phyloP scores from a whole-genome alignment of 805 yeast species.

The Yamadazyma kitorensis region DNA sequence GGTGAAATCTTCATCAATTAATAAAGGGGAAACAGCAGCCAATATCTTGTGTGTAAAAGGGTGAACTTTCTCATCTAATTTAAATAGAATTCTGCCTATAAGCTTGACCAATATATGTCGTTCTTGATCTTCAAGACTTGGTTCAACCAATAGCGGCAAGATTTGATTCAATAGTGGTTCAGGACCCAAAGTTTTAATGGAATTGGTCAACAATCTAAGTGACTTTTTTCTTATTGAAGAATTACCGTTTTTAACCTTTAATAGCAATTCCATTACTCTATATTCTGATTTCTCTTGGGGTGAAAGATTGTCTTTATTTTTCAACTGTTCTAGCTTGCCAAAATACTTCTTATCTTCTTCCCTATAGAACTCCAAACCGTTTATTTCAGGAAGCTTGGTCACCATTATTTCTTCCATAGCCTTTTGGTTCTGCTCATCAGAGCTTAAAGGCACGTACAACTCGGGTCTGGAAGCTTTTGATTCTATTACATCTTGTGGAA shows the following conservation, averaged over 20 bases:
- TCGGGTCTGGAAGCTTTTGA: not conserved
- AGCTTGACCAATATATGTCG: slow-evolving; percentile 79
- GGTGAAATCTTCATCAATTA: slow-evolving; percentile 76
- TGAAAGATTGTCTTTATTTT: slow-evolving; percentile 25
- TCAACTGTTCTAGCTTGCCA: slow-evolving; percentile 46
- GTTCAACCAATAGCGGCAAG: slow-evolving; percentile 75
- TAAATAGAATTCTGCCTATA: slow-evolving; percentile 64
- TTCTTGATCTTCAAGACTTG: slow-evolving; percentile 73
- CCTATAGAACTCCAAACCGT: slow-evolving; percentile 65
- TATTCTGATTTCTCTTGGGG: slow-evolving; percentile 57
- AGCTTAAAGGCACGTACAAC: slow-evolving; percentile 49
- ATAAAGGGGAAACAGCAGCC: slow-evolving; percentile 71
- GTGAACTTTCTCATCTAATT: slow-evolving; percentile 58
- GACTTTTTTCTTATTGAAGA: slow-evolving; percentile 67
- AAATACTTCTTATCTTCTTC: slow-evolving; percentile 72
- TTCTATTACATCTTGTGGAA: slow-evolving; percentile 29
- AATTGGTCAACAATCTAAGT: slow-evolving; percentile 55
- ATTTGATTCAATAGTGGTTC: slow-evolving; percentile 62
- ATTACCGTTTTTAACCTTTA: slow-evolving; percentile 77
- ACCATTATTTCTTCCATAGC: slow-evolving; percentile 18
- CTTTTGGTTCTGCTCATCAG: slow-evolving; percentile 19
- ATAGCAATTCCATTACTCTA: slow-evolving; percentile 57
- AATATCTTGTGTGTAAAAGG: slow-evolving; percentile 75
- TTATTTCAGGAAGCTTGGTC: slow-evolving; percentile 39
- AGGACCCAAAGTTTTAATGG: slow-evolving; percentile 67